Percentiles rank a stretch among this genome's conserved stretches.
Evolutionary conservation across 139 green algal species (phyloP).

Genomic region (Chlamydomonas sp.): DNA sequence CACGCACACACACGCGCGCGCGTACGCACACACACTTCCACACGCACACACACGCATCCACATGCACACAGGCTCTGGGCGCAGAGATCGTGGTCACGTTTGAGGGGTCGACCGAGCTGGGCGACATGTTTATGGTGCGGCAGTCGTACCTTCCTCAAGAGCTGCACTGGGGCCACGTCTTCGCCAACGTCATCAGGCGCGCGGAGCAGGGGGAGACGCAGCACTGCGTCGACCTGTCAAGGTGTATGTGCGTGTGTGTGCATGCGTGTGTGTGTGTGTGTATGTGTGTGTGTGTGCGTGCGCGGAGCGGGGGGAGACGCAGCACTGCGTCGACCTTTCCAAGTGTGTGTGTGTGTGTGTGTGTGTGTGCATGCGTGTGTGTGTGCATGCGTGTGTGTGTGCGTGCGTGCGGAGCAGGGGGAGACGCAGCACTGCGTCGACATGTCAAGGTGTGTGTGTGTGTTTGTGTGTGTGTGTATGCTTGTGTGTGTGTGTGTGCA

Average conservation of each 20-base stretch:
- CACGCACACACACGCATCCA: too few relatives aligned
- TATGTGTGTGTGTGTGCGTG: neutral
- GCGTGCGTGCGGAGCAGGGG: conserved; percentile 24
- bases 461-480: too few relatives aligned
- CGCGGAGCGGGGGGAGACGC: conserved; percentile 28
- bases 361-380: too few relatives aligned
- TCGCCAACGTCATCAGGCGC: conserved; percentile 45
- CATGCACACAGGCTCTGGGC: conserved; percentile 38
- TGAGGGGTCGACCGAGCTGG: conserved; percentile 68
- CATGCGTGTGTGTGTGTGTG: too few relatives aligned
- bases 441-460: too few relatives aligned
- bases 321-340: conserved; percentile 59
- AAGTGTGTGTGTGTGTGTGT: too few relatives aligned
- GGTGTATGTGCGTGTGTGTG: too few relatives aligned
- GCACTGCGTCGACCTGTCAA: conserved; percentile 60
- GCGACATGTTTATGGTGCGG: conserved; percentile 71
- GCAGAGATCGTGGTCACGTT: conserved; percentile 82
- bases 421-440: conserved; percentile 57
- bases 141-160: conserved; percentile 71
- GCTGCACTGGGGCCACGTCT: conserved; percentile 72
- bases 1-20: too few relatives aligned
- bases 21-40: too few relatives aligned
- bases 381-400: neutral
- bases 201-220: conserved; percentile 29
- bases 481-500: neutral